A percentile compares a stretch with the other conserved stretches of the same genome.
Evolutionary conservation across 176 grass and related monocot genomes (phyloP).

Genomic region (Cymbopogon citratus): DNA sequence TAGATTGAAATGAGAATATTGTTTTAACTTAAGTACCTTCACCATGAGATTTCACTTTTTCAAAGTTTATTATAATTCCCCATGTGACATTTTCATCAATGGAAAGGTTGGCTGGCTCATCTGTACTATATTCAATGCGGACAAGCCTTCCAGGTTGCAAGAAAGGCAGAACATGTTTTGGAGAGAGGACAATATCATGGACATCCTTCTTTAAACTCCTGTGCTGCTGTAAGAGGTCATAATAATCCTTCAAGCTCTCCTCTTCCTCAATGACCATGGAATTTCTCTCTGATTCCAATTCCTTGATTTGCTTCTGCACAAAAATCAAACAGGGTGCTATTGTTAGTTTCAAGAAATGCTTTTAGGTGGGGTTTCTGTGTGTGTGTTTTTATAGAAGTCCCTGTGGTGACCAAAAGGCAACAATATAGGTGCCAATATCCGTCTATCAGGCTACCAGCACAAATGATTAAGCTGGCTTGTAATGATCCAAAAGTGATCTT

Average conservation of each 20-base stretch:
- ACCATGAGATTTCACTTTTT: constrained; percentile 59
- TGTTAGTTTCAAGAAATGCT: constrained; percentile 7
- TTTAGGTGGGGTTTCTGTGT: neutral
- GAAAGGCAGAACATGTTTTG: constrained; percentile 86
- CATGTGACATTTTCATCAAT: constrained; percentile 52
- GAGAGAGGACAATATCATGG: constrained; percentile 63
- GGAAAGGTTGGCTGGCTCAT: constrained; percentile 43
- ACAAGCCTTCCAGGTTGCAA: constrained; percentile 89
- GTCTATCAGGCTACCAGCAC: neutral
- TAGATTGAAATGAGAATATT: neutral
- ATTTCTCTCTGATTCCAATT: constrained; percentile 78
- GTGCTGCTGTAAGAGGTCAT: constrained; percentile 80
- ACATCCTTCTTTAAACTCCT: constrained; percentile 75
- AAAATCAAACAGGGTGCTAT: constrained; percentile 16
- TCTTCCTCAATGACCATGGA: constrained; percentile 96
- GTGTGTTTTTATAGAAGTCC: neutral
- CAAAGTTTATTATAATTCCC: constrained; percentile 88
- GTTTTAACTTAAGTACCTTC: constrained; percentile 52
- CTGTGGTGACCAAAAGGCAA: neutral
- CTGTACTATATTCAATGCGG: constrained; percentile 42
- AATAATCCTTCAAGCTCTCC: constrained; percentile 83
- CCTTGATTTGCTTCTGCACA: constrained; percentile 81
- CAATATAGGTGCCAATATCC: neutral
- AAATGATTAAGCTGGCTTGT: neutral
- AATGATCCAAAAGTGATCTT: neutral